Evolutionary conservation across 2,329 filamentous ascomycete species (phyloP), one percentile per base, ranked within the genome.

Genomic region (Pseudogymnoascus sp.): DNA sequence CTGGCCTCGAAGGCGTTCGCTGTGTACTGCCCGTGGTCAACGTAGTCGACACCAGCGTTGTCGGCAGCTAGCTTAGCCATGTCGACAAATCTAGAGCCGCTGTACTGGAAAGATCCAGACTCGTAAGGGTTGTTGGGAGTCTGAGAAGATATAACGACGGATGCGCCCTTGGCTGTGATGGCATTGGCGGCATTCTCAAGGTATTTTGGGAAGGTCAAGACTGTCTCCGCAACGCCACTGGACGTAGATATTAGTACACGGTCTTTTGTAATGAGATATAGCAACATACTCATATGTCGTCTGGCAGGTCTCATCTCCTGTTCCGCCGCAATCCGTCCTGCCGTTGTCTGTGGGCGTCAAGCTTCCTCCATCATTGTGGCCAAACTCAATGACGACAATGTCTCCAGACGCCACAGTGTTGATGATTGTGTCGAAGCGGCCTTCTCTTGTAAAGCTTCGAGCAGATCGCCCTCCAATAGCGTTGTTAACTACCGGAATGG

Each of bases 351-450:
- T 74, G 0, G 80, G 80, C 2, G 55, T 38, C n/a, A 69, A 62
- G 9, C 67, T 69, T 1, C 86, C 85, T 21, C 85, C 87, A 66
- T 90, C 87, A 68, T 90, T 90, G 76, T 90, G 87, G 0, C 87
- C 87, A 68, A 90, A 88, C 68, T 89, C 86, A 61, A 90, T 88
- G 61, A 89, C 77, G 1, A 89, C 85, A 72, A 83, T 86, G 72
- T 90, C 87, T 33, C 84, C 84, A 1, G 77, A 62, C 64, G 80
- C 69, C 15, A 89, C 76, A 2, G 77, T 68, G 29, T 77, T 73
- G 48, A 81, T 79, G 62, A 89, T 82, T 1, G 75, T 78, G 21
- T 79, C 72, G 74, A 89, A 90, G 10, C 84, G 82, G 9, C 83
- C 84, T 73, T 90, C 87, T 59, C 83, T 80, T 1, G 83, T 87